A percentile compares a stretch with the other conserved stretches of the same genome.
phyloP scores from a whole-genome alignment of 768 basidiomycete genomes.

The Terana coerulea region DNA sequence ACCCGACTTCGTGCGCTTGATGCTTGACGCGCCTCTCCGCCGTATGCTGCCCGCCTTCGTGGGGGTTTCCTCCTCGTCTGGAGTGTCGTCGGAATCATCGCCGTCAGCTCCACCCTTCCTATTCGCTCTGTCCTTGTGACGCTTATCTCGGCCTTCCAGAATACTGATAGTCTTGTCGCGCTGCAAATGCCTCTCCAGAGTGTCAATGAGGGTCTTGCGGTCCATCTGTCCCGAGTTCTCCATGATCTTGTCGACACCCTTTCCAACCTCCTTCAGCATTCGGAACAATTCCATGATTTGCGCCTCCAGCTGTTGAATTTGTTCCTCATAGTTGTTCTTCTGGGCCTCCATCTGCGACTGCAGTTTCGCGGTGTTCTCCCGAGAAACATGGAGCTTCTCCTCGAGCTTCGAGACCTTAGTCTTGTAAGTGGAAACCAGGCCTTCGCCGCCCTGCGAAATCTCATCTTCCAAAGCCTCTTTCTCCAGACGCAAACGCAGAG shows the following conservation, averaged over 20 bases:
- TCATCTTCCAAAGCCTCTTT: conserved; percentile 83
- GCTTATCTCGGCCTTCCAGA: conserved; percentile 66
- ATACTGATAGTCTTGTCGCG: conserved; percentile 81
- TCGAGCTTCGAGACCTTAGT: conserved; percentile 63
- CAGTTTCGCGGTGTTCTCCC: conserved; percentile 72
- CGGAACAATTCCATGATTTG: conserved; percentile 93
- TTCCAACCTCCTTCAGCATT: conserved; percentile 85
- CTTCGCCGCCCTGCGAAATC: conserved; percentile 74
- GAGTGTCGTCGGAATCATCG: conserved; percentile 35
- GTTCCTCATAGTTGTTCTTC: conserved; percentile 77
- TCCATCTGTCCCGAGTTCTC: conserved; percentile 67
- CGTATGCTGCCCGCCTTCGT: conserved; percentile 48
- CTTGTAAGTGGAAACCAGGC: conserved; percentile 81
- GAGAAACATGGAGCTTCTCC: conserved; percentile 72
- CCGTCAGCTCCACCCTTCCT: conserved; percentile 27
- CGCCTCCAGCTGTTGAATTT: conserved; percentile 82
- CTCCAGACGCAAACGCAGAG: conserved; percentile 68
- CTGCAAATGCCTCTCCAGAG: conserved; percentile 78
- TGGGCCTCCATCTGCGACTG: conserved; percentile 77
- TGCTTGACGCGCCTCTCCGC: conserved; percentile 31
- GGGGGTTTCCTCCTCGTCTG: conserved; percentile 55
- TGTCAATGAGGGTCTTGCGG: conserved; percentile 74
- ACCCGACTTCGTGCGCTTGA: conserved; percentile 28
- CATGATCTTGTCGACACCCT: conserved; percentile 70
- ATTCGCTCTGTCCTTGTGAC: conserved; percentile 20